These are phyloP conservation scores for Saccharomycopsis phalli DNA, from an alignment of 1,139 yeast species.

Conservation along the genomic window DNA sequence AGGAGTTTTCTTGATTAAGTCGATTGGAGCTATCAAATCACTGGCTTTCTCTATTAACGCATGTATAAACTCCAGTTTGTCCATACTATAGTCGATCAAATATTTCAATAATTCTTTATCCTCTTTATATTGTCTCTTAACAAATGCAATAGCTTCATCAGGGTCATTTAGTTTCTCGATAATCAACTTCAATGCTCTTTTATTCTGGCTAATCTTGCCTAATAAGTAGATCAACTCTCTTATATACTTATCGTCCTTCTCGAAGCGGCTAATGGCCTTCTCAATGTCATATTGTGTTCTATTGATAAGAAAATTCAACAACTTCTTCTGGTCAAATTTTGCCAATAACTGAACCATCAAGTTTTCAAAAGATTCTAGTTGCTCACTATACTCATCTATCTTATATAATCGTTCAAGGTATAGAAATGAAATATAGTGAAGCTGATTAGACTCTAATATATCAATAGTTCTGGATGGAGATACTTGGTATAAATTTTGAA, in stretches of 20 bases:
- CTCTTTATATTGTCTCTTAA: constrained; percentile 38
- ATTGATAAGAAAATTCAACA: constrained; percentile 29
- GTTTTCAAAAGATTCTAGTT: constrained; percentile 11
- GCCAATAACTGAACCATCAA: constrained; percentile 16
- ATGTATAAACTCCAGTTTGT: constrained; percentile 64
- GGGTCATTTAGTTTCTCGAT: constrained; percentile 75
- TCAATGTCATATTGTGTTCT: constrained; percentile 59
- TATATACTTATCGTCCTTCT: constrained; percentile 36
- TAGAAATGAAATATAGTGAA: constrained; percentile 14
- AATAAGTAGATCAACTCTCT: constrained; percentile 75
- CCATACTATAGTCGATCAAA: constrained; percentile 60
- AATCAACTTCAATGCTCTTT: constrained; percentile 65
- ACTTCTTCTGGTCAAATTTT: constrained; percentile 44
- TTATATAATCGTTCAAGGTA: constrained; percentile 17
- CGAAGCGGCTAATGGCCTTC: constrained; percentile 43
- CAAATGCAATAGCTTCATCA: constrained; percentile 71
- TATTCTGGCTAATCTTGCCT: constrained; percentile 77
- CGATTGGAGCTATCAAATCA: constrained; percentile 59
- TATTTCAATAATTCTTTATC: constrained; percentile 76
- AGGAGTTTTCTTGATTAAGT: constrained; percentile 60
- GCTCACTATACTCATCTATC: constrained; percentile 6
- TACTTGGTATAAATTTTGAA: constrained; percentile 58
- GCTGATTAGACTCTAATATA: constrained; percentile 40
- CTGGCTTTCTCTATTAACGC: constrained; percentile 66
- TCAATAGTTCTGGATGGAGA: constrained; percentile 45